A percentile compares a stretch with the other conserved stretches of the same genome.
These are phyloP conservation scores for Rutstroemia sp. DNA, from an alignment of 2,329 filamentous ascomycete species.

Conservation along the genomic window DNA sequence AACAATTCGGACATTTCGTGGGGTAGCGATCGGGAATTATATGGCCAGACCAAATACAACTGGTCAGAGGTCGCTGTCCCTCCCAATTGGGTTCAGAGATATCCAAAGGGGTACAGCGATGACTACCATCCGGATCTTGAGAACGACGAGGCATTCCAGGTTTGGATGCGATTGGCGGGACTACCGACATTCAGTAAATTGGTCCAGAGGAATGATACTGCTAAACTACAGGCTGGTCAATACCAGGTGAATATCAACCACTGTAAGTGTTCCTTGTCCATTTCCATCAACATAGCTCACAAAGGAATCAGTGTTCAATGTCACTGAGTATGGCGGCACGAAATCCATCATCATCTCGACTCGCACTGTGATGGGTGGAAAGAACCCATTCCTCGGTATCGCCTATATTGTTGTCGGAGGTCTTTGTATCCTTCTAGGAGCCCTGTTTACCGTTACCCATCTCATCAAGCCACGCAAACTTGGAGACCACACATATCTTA, in stretches of 20 bases:
- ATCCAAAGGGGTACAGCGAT: constrained; percentile 61
- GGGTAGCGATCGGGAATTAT: constrained; percentile 74
- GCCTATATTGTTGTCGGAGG: constrained; percentile 92
- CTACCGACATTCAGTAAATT: constrained; percentile 93
- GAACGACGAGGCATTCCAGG: constrained; percentile 79
- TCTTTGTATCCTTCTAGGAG: constrained; percentile 82
- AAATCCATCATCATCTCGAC: constrained; percentile 89
- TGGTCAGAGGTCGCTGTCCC: constrained; percentile 65
- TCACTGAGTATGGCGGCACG: constrained; percentile 70
- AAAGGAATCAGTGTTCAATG: constrained; percentile 62
- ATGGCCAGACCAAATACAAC: constrained; percentile 62
- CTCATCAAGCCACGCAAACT: constrained; percentile 94
- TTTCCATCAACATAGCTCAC: constrained; percentile 11
- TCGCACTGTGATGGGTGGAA: constrained; percentile 85
- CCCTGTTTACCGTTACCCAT: constrained; percentile 83
- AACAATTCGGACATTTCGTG: constrained; percentile 71
- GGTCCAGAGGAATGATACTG: constrained; percentile 70
- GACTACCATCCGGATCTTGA: constrained; percentile 60
- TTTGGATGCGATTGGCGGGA: constrained; percentile 98
- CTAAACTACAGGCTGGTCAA: constrained; percentile 57
- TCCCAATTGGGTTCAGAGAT: constrained; percentile 73
- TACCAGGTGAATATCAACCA: constrained; percentile 74
- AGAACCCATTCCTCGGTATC: constrained; percentile 93
- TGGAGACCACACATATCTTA: constrained; percentile 94
- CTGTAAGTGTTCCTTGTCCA: constrained; percentile 48